Conservation (phyloP, 495 filamentous ascomycete species). For the Rhypophila decipiens region DNA sequence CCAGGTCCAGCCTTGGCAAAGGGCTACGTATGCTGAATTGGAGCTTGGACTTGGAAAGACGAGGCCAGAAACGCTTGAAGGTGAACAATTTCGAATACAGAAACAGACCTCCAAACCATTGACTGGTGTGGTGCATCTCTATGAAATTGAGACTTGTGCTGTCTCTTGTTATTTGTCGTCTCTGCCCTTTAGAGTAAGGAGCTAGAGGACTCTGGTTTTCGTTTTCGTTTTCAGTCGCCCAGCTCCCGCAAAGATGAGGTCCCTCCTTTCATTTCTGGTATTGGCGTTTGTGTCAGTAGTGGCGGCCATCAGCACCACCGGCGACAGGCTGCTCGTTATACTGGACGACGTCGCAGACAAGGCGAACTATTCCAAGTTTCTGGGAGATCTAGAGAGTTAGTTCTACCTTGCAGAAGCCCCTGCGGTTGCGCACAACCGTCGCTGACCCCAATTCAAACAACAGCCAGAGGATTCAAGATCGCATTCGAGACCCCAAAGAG, state of each 20-base stretch:
- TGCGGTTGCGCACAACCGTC: too few relatives aligned
- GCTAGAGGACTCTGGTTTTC: constrained; percentile 21
- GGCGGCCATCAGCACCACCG: constrained; percentile 72
- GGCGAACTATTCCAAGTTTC: constrained; percentile 72
- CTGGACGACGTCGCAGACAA: constrained; percentile 77
- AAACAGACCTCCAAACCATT: too few relatives aligned
- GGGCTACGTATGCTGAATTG: constrained; percentile 32
- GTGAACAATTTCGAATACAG: too few relatives aligned
- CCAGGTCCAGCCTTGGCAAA: constrained; percentile 25
- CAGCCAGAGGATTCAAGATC: constrained; percentile 77
- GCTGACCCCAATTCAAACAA: too few relatives aligned
- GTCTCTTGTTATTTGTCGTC: too few relatives aligned
- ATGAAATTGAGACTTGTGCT: too few relatives aligned
- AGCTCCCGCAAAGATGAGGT: constrained; percentile 78
- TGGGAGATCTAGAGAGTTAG: constrained; percentile 73
- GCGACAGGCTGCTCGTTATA: constrained; percentile 77
- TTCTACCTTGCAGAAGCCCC: background rate
- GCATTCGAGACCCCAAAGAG: constrained; percentile 81
- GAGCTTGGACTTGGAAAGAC: background rate
- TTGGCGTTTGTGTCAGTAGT: constrained; percentile 58
- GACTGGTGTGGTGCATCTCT: too few relatives aligned
- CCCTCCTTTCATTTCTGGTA: constrained; percentile 62
- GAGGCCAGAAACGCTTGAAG: constrained; percentile 3
- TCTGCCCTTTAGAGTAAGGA: background rate
- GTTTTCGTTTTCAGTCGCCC: constrained; percentile 18